Evolutionary conservation across 148 eudicot species (phyloP).

Genomic region (Vaccinium vitisidaea): DNA sequence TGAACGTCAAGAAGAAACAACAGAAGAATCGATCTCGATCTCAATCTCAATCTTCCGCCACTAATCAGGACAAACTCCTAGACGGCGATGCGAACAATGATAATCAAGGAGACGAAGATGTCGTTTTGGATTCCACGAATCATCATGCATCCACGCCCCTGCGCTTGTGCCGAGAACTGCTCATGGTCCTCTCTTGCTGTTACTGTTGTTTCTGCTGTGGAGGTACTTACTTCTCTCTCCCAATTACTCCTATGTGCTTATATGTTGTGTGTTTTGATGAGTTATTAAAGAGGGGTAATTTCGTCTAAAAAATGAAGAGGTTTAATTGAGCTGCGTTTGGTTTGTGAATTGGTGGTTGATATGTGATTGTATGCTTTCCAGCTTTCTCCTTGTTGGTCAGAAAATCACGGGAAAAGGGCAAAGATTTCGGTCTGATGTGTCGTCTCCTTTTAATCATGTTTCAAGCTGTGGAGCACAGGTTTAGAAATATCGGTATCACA

Average conservation of each 20-base stretch:
- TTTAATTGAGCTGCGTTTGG: no score
- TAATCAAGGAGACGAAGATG: neutral
- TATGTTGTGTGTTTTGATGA: neutral
- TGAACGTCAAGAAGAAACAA: constrained; percentile 34
- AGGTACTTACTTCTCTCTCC: constrained; percentile 31
- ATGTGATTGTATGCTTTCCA: neutral
- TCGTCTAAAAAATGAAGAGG: no score
- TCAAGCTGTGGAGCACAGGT: no score
- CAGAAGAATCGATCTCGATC: constrained; percentile 19
- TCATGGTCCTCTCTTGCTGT: constrained; percentile 53
- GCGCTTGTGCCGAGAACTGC: constrained; percentile 30
- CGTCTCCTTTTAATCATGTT: no score
- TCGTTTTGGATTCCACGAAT: neutral
- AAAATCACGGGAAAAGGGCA: no score
- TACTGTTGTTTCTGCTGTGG: constrained; percentile 63
- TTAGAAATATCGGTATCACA: neutral
- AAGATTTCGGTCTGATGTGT: no score
- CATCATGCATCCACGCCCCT: neutral
- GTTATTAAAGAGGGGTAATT: neutral
- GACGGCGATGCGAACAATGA: constrained; percentile 4
- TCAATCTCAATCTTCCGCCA: constrained; percentile 14
- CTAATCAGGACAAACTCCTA: constrained; percentile 24
- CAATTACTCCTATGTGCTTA: neutral
- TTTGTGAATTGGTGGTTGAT: neutral
- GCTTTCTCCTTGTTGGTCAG: no score